Base-by-base conservation (phyloP, 345 rosid genomes). In the Pistacia vera region DNA sequence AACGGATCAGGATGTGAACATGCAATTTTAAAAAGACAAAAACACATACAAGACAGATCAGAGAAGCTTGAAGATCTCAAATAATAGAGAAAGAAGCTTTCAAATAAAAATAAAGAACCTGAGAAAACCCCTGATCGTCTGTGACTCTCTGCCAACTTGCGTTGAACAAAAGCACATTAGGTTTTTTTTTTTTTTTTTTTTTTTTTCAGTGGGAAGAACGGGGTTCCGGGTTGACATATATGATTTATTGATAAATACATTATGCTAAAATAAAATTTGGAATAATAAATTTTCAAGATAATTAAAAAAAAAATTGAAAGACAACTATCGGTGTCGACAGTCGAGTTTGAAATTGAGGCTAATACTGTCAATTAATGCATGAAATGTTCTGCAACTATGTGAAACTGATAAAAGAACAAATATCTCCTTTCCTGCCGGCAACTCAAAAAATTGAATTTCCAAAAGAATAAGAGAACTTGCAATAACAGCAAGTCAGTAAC, bases 401-500 rank as follows among this genome's bases (percentile, higher is more conserved):
- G n/a, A n/a, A n/a, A n/a, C n/a, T n/a, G n/a, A n/a, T n/a, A 16
- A 20, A 72, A 20, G 25, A 41, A 36, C 17, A 20, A 49, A 6
- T 48, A 20, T 44, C 64, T 71, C 41, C 58, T 51, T 9, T 69
- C 62, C 73, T 2, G 16, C 49, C 36, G 35, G 25, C 57, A 18
- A 5, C 11, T 35, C 11, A 33, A 56, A 18, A 46, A 44, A 5
- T 4, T 2, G 28, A 51, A 54, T 28, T 58, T 20, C n/a, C 2
- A 41, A 38, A 63, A 11, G 20, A 60, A 48, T 10, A 28, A 16
- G 4, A 49, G 77, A 59, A 44, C 73, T 74, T 70, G 75, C 20
- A 67, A 16, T 72, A 64, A 82, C 71, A 13, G 85, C 79, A 46
- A 63, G 67, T 35, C 67, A 35, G 82, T 75, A 65, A 79, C 85